These are phyloP conservation scores for Diutina scorzettiae DNA, from an alignment of 1,139 yeast genomes.

Conservation along the genomic window DNA sequence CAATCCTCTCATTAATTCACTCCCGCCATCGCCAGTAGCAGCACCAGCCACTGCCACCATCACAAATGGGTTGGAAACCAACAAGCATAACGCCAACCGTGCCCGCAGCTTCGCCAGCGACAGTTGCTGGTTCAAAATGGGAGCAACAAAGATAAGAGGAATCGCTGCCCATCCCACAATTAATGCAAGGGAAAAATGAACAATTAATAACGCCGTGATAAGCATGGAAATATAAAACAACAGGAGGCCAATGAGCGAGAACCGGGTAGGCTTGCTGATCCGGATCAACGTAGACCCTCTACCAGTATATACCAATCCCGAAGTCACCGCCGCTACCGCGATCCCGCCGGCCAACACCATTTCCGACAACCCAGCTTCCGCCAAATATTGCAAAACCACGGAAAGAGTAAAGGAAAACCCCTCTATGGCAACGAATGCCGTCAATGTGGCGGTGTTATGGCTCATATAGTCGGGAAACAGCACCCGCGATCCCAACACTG, in stretches of 20 bases:
- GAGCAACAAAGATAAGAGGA: conserved; percentile 52
- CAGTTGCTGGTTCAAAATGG: not conserved
- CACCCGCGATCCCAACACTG: conserved; percentile 31
- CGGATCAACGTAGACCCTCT: conserved; percentile 10
- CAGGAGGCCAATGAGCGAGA: conserved; percentile 6
- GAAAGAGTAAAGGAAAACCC: conserved; percentile 19
- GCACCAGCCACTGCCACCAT: conserved; percentile 24
- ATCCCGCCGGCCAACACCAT: conserved; percentile 10
- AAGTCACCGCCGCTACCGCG: conserved; percentile 10
- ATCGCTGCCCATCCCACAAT: conserved; percentile 53
- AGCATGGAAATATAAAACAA: conserved; percentile 46
- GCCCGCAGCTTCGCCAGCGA: not conserved
- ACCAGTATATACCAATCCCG: not conserved
- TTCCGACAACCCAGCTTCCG: conserved; percentile 6
- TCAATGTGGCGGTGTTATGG: conserved; percentile 17
- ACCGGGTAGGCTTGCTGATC: conserved; percentile 8
- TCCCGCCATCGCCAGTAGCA: conserved; percentile 15
- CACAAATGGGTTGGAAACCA: conserved; percentile 46
- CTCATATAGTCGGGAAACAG: conserved; percentile 14
- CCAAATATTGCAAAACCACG: conserved; percentile 18
- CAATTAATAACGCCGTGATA: conserved; percentile 62
- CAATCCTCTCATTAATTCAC: conserved; percentile 34
- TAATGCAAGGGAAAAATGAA: conserved; percentile 76
- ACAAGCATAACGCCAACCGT: conserved; percentile 19
- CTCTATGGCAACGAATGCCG: conserved; percentile 25